Evolutionary conservation across 2,329 filamentous ascomycete species (phyloP), one percentile per base, ranked within the genome.

Genomic region (Lachnum nothofagi): DNA sequence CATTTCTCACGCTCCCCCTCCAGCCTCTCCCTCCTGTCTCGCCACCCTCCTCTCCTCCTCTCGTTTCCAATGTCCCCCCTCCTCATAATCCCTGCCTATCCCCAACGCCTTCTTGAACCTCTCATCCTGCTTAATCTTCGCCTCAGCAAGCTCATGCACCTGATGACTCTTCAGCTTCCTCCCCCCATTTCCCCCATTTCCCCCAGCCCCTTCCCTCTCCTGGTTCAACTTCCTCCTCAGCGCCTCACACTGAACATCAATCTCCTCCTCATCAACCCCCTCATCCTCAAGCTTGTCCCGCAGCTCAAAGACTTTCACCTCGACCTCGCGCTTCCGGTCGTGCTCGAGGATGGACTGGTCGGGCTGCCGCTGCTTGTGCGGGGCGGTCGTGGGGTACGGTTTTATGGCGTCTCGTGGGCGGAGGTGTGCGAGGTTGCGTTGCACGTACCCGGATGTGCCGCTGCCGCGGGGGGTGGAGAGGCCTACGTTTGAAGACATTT

Each of bases 401-500:
- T 63, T 64, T 16, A 48, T 58, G 52, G 63, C 58, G 71, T 95
- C 89, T 70, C 91, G 90, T 24, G 88, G 90, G 65, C 79, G 83
- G 60, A 96, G 82, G 65, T 91, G 84, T 16, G 93, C 93, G 29
- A 90, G 82, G 73, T 97, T 98, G 69, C 90, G 88, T 71, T 97
- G 91, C 48, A 98, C 91, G 68, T 97, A 97, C 66, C 93, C 93
- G 1, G 91, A 97, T 49, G 93, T 98, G 41, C 93, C 93, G 66
- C 88, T 95, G 59, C 93, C 93, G 63, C 93, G 85, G 3, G 93
- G 93, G 4, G 93, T 98, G 49, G 86, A 83, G 62, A 98, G 88
- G 49, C 93, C 94, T 64, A 98, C 93, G 73, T 98, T 98, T 58
- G 93, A 90, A 52, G 91, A 93, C 93, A 97, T 97, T 16, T 27